Base-by-base conservation (phyloP, 768 basidiomycete species). In the Leccinum boreale region DNA sequence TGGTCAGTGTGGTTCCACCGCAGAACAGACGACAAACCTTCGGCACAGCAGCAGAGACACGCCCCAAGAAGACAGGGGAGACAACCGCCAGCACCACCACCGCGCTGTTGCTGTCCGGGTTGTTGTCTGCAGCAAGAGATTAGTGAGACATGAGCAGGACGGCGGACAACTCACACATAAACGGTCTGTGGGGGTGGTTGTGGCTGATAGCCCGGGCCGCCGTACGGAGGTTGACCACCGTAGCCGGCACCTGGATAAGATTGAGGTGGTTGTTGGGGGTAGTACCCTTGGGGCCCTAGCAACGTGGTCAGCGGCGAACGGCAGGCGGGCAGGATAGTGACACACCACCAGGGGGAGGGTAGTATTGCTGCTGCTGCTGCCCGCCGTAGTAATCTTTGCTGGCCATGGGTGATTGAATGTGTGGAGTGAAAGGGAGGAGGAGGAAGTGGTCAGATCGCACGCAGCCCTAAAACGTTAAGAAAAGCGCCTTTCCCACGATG, bases 161-260 rank as follows among this genome's bases (percentile, higher is more conserved):
- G 19, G 8, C 33, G 5, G 5, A 17, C 35, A 33, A 79, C 89
- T 62, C 67, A 91, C 90, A 91, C 87, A 67, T 90, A 89, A 53
- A 92, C 85, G 0, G 87, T 85, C 70, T 92, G 90, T 17, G 91
- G 90, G n/a, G 84, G 85, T 17, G 85, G 86, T 61, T 87, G 83
- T 15, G 83, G 82, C 53, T 82, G 79, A 62, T 81, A 81, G 3
- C 68, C 70, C 12, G 57, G 65, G 10, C 68, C 68, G 7, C 66
- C 66, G 19, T 67, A 65, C 31, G 14, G 58, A 26, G 67, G 69
- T 57, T 78, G 77, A 23, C 67, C 67, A 12, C 67, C 67, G 10
- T 73, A 69, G 26, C 73, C 71, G 56, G 85, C 83, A 7, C 74
- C 74, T 56, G 85, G 82, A 69, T 91, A 89, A 0, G 86, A 75